These are phyloP conservation scores for Rhodofomes roseus DNA, from an alignment of 1,284 basidiomycete genomes.

Conservation along the genomic window DNA sequence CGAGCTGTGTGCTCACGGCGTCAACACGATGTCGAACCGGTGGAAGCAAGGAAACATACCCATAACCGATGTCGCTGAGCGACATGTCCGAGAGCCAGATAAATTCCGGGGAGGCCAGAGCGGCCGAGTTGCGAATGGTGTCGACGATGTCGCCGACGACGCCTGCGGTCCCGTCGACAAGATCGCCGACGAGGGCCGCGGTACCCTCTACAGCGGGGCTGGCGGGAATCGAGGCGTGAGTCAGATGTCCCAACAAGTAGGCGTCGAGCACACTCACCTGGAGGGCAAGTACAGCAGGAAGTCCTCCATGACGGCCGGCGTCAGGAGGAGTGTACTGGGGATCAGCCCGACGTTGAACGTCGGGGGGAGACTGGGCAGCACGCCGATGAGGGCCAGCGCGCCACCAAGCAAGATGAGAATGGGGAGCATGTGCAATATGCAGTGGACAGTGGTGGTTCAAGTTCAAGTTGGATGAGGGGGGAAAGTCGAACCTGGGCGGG, in stretches of 20 bases:
- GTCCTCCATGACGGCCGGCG: background rate
- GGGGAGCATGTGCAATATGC: background rate
- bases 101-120: background rate
- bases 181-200: background rate
- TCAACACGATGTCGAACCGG: background rate
- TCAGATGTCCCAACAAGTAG: background rate
- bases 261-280: background rate
- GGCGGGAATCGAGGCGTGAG: background rate
- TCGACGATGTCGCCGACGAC: background rate
- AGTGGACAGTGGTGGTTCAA: background rate
- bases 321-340: background rate
- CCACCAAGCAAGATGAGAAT: background rate
- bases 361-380: background rate
- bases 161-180: background rate
- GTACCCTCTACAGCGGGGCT: background rate
- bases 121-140: background rate
- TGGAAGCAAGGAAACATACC: background rate
- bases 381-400: slow-evolving; percentile 1
- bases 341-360: slow-evolving; percentile 1
- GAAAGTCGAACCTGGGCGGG: background rate
- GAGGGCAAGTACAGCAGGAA: background rate
- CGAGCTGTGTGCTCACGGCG: background rate
- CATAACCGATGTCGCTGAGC: background rate
- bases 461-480: slow-evolving; percentile 2
- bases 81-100: background rate